These are phyloP conservation scores for Ustilago xerochloae DNA, from an alignment of 1,284 basidiomycete species.

Conservation along the genomic window DNA sequence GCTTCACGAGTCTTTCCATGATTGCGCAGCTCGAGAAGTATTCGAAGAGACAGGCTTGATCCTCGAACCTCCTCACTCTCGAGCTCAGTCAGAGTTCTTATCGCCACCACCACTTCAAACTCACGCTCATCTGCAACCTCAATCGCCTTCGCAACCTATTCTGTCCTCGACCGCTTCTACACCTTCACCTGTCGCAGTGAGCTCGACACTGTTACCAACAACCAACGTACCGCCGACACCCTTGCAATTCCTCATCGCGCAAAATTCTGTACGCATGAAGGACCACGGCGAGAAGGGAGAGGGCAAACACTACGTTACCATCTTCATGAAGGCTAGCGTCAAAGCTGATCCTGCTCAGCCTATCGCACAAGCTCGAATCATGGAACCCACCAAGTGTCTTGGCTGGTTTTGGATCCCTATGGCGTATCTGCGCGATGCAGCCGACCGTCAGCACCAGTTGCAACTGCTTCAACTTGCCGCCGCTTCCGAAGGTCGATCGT, in stretches of 20 bases:
- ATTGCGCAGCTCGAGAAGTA: constrained; percentile 56
- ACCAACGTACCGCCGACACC: constrained; percentile 11
- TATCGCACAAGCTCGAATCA: constrained; percentile 32
- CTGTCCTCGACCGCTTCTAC: constrained; percentile 10
- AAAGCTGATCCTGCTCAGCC: constrained; percentile 13
- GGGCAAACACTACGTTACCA: constrained; percentile 65
- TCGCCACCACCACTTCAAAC: constrained; percentile 2
- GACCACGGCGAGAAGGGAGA: constrained; percentile 30
- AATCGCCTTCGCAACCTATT: constrained; percentile 16
- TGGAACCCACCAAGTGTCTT: constrained; percentile 62
- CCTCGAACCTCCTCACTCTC: constrained; percentile 23
- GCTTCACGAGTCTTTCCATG: constrained; percentile 59
- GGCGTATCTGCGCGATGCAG: constrained; percentile 31
- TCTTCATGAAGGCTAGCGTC: constrained; percentile 59
- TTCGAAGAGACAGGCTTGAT: constrained; percentile 51
- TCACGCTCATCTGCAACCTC: constrained; percentile 11
- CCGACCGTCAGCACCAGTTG: constrained; percentile 36
- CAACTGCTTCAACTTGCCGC: constrained; percentile 31
- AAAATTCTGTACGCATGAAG: constrained; percentile 49
- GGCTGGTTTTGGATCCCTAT: constrained; percentile 63
- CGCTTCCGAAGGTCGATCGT: constrained; percentile 22
- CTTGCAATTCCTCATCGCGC: constrained; percentile 47
- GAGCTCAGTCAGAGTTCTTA: constrained; percentile 7
- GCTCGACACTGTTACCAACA: neutral
- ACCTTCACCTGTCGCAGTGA: constrained; percentile 7